Conservation (phyloP, 345 rosid genomes). For the Euphorbia pulcherrima region DNA sequence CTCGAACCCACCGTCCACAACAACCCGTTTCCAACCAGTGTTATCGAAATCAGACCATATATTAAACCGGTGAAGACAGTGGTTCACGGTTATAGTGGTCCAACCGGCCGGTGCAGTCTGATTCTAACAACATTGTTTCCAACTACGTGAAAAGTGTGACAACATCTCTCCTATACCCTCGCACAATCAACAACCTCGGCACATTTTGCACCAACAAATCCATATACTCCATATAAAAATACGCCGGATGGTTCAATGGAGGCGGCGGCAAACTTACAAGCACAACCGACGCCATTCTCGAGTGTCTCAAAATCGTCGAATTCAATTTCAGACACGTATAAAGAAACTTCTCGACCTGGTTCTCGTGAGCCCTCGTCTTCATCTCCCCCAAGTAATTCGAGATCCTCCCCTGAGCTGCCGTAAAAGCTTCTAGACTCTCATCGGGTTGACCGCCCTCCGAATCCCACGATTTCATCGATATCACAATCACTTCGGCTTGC, state of each 20-base stretch:
- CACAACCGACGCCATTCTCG: constrained; percentile 91
- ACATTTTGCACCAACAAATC: constrained; percentile 94
- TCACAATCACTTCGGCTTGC: constrained; percentile 97
- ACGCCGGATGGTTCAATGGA: constrained; percentile 72
- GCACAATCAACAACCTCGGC: constrained; percentile 85
- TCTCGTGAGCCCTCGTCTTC: constrained; percentile 58
- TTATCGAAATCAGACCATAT: too few species aligned
- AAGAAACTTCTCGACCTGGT: constrained; percentile 77
- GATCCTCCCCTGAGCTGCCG: constrained; percentile 69
- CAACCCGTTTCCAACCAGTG: too few species aligned
- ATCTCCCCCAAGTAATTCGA: constrained; percentile 59
- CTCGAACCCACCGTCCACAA: neutral
- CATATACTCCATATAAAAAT: constrained; percentile 99
- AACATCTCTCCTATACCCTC: constrained; percentile 98
- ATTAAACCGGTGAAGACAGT: too few species aligned
- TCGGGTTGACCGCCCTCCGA: constrained; percentile 67
- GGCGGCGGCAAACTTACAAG: constrained; percentile 83
- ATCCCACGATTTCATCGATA: constrained; percentile 95
- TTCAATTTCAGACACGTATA: constrained; percentile 79
- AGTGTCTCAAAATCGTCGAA: constrained; percentile 66
- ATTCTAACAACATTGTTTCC: neutral
- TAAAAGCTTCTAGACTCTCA: constrained; percentile 70
- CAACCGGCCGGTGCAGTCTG: too few species aligned
- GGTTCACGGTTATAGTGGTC: too few species aligned
- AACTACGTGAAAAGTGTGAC: constrained; percentile 87